Conservation (phyloP, 1,139 yeast species). For the Taiozyma onychis region DNA sequence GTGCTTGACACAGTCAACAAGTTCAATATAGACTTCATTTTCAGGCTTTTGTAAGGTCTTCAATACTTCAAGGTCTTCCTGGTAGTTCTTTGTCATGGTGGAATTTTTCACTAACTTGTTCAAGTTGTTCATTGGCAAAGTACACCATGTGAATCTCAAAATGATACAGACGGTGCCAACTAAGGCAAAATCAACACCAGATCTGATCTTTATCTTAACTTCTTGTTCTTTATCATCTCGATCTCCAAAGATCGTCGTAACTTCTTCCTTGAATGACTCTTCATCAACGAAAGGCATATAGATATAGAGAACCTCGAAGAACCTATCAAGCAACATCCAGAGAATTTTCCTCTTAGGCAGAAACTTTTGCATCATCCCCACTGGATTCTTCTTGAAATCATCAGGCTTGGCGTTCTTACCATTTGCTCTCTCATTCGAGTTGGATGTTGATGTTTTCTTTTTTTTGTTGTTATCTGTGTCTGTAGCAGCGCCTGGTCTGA, state of each 20-base stretch:
- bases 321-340: slow-evolving; percentile 33
- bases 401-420: slow-evolving; percentile 10
- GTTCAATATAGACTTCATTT: slow-evolving; percentile 19
- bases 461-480: slow-evolving; percentile 4
- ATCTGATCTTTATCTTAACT: slow-evolving; percentile 20
- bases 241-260: slow-evolving; percentile 28
- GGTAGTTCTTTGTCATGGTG: slow-evolving; percentile 13
- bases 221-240: slow-evolving; percentile 27
- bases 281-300: slow-evolving; percentile 38
- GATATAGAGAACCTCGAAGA: slow-evolving; percentile 34
- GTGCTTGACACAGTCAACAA: slow-evolving; percentile 27
- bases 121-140: slow-evolving; percentile 35
- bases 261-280: slow-evolving; percentile 28
- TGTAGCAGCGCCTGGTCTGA: neutral
- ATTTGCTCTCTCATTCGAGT: slow-evolving; percentile 10
- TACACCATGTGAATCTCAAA: slow-evolving; percentile 43
- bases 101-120: slow-evolving; percentile 14
- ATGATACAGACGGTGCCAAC: slow-evolving; percentile 43
- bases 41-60: slow-evolving; percentile 15
- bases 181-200: slow-evolving; percentile 22
- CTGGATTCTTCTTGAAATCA: slow-evolving; percentile 20
- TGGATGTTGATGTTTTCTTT: slow-evolving; percentile 11
- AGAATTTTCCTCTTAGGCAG: slow-evolving; percentile 33
- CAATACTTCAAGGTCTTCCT: slow-evolving; percentile 11
- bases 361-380: slow-evolving; percentile 34